Conservation (phyloP, 192 early-diverging fungal species). For the Chytriomyces hyalinus region DNA sequence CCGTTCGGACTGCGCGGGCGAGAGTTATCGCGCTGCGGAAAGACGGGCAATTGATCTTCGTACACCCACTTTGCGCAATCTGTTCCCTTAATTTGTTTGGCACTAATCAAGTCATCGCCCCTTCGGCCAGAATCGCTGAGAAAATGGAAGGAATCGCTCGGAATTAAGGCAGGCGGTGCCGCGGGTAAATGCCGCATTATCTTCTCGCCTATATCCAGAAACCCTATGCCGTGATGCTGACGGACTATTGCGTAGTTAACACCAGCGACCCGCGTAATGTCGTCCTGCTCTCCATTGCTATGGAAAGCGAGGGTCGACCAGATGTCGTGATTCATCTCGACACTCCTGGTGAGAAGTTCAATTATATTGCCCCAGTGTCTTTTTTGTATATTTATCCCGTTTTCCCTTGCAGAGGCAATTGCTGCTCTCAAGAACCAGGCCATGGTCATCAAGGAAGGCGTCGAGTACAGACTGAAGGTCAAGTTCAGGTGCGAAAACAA, state of each 20-base stretch:
- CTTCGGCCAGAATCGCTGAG: slow-evolving; percentile 73
- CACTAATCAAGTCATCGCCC: too few species aligned
- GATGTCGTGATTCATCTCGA: slow-evolving; percentile 84
- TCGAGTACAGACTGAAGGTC: slow-evolving; percentile 91
- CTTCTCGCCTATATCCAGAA: neutral
- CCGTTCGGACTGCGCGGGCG: neutral
- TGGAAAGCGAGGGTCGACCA: slow-evolving; percentile 74
- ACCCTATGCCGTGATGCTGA: slow-evolving; percentile 5
- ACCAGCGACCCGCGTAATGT: slow-evolving; percentile 76
- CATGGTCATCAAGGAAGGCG: slow-evolving; percentile 95
- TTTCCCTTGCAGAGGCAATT: slow-evolving; percentile 55
- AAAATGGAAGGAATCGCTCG: slow-evolving; percentile 97
- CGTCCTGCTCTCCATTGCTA: slow-evolving; percentile 69
- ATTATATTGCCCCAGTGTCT: neutral
- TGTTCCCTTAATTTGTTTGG: too few species aligned
- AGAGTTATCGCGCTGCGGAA: too few species aligned
- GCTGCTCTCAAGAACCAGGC: slow-evolving; percentile 71
- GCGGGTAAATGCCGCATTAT: slow-evolving; percentile 35
- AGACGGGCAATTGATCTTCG: too few species aligned
- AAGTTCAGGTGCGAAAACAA: slow-evolving; percentile 73
- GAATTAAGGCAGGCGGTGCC: slow-evolving; percentile 64
- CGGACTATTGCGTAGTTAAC: slow-evolving; percentile 3
- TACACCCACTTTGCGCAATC: too few species aligned
- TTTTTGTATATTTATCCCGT: neutral
- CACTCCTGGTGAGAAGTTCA: slow-evolving; percentile 60